Evolutionary conservation across 805 yeast genomes (phyloP).

Genomic region (Starmerella sirachaensis): DNA sequence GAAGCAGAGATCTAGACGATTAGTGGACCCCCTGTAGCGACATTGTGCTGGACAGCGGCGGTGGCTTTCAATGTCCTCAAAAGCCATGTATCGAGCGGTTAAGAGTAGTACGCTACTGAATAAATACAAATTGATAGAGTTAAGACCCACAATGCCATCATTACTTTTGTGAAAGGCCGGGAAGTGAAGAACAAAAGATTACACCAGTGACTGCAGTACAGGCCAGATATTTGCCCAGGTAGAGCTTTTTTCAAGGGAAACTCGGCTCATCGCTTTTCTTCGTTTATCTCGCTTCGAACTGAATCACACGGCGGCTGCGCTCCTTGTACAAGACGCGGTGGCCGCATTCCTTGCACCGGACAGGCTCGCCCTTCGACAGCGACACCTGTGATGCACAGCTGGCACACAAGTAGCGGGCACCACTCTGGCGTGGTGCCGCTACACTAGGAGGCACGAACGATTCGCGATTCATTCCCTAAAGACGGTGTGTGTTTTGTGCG

Average conservation of each 20-base stretch:
- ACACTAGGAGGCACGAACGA: slow-evolving; percentile 30
- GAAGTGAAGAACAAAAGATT: too few species aligned
- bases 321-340: slow-evolving; percentile 96
- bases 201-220: too few species aligned
- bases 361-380: slow-evolving; percentile 85
- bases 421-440: slow-evolving; percentile 70
- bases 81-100: too few species aligned
- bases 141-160: too few species aligned
- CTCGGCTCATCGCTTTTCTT: not conserved
- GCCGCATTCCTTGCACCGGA: slow-evolving; percentile 96
- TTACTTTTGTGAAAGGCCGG: too few species aligned
- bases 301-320: slow-evolving; percentile 90
- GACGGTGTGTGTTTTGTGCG: not conserved
- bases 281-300: slow-evolving; percentile 61
- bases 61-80: too few species aligned
- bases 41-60: too few species aligned
- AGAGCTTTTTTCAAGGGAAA: too few species aligned
- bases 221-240: too few species aligned
- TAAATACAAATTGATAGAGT: too few species aligned
- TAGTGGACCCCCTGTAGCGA: too few species aligned
- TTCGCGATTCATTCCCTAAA: slow-evolving; percentile 23
- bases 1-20: not conserved
- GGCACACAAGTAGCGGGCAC: slow-evolving; percentile 90
- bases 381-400: slow-evolving; percentile 87
- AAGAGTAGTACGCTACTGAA: too few species aligned